phyloP scores from a whole-genome alignment of 805 yeast species.

The Saturnispora hagleri region DNA sequence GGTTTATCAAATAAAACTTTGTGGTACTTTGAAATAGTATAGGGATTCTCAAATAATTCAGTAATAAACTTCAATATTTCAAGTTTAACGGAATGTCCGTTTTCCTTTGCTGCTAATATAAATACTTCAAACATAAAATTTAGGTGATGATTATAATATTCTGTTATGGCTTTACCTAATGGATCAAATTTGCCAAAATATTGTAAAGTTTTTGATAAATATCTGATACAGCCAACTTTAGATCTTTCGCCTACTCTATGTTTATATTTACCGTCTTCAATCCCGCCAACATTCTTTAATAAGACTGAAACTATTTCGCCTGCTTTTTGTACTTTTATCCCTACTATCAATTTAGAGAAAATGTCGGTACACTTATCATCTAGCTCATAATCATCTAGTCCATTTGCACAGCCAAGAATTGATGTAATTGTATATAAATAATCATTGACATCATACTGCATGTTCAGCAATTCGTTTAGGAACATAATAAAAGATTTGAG shows the following conservation, averaged over 20 bases:
- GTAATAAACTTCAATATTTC: slow-evolving; percentile 13
- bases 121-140: slow-evolving; percentile 13
- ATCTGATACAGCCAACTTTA: slow-evolving; percentile 16
- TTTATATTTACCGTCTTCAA: not conserved
- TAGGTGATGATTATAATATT: slow-evolving; percentile 14
- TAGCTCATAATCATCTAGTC: slow-evolving; percentile 5
- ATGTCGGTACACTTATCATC: slow-evolving; percentile 5
- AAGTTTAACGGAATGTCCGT: slow-evolving; percentile 9
- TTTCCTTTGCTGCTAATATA: slow-evolving; percentile 7
- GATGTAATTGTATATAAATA: slow-evolving; percentile 7
- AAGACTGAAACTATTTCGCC: slow-evolving; percentile 10
- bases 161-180: slow-evolving; percentile 12
- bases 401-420: slow-evolving; percentile 12
- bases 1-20: slow-evolving; percentile 10
- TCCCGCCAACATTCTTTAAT: slow-evolving; percentile 16
- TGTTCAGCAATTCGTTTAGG: not conserved
- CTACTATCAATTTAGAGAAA: slow-evolving; percentile 11
- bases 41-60: slow-evolving; percentile 11
- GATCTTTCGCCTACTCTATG: slow-evolving; percentile 10
- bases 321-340: slow-evolving; percentile 11
- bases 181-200: slow-evolving; percentile 8
- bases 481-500: slow-evolving; percentile 7
- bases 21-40: slow-evolving; percentile 8
- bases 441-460: not conserved
- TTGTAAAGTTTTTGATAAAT: slow-evolving; percentile 12